phyloP scores from a whole-genome alignment of 1,284 basidiomycete species.

The Cerrena zonata region DNA sequence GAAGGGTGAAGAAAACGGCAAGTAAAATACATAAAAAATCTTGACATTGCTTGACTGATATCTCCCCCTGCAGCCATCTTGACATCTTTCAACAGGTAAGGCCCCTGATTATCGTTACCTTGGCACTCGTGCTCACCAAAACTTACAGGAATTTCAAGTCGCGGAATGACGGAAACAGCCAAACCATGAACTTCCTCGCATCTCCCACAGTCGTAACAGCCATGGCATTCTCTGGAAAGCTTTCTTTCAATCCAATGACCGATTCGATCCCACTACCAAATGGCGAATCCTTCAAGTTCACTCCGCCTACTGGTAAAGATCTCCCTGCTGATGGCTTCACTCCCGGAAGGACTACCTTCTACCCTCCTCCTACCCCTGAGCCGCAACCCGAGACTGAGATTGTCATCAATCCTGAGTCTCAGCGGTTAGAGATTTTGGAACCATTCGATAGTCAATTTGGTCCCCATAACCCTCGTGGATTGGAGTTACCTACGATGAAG shows the following conservation, averaged over 20 bases:
- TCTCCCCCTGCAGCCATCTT: constrained; percentile 74
- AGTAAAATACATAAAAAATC: constrained; percentile 13
- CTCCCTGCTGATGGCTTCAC: constrained; percentile 84
- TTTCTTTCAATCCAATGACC: constrained; percentile 91
- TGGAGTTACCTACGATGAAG: constrained; percentile 78
- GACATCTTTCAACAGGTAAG: too few species aligned
- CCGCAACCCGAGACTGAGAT: constrained; percentile 78
- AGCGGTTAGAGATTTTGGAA: constrained; percentile 81
- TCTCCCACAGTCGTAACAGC: constrained; percentile 97
- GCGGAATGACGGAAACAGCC: constrained; percentile 91
- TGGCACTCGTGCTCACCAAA: too few species aligned
- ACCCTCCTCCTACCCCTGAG: constrained; percentile 72
- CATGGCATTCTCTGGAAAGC: constrained; percentile 90
- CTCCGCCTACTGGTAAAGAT: constrained; percentile 78
- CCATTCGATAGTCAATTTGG: constrained; percentile 83
- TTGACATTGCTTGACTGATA: neutral
- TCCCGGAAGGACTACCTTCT: constrained; percentile 72
- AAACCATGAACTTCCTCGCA: constrained; percentile 98
- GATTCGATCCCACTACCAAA: constrained; percentile 75
- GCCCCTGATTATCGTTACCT: too few species aligned
- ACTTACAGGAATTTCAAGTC: constrained; percentile 81
- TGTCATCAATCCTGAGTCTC: constrained; percentile 73
- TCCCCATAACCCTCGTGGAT: constrained; percentile 43
- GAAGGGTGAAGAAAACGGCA: constrained; percentile 88
- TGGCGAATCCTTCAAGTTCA: constrained; percentile 81